Evolutionary conservation across 1,284 basidiomycete genomes (phyloP), one percentile per base, ranked within the genome.

Genomic region (Rhodotorula sp.): DNA sequence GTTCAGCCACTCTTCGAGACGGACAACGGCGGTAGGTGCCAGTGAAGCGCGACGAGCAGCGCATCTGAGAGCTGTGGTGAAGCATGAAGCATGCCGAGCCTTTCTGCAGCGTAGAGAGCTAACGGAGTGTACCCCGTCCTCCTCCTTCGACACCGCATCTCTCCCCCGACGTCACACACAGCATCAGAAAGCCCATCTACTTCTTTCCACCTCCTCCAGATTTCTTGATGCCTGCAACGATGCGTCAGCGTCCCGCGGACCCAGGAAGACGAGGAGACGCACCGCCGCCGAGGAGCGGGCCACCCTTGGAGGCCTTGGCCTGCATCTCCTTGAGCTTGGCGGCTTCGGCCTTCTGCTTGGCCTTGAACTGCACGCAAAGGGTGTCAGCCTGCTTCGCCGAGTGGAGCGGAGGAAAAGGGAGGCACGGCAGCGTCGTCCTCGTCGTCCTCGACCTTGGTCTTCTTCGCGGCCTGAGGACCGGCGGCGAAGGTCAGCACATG

Each of bases 301-400:
- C 90, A 88, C 80, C 72, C 70, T 71, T 80, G 84, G 67, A 76
- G 88, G 91, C 90, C 83, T 88, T 88, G 0, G 88, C 88, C 76
- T 82, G 84, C 36, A 89, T 88, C 58, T 85, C 86, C 81, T 84
- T 90, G 66, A 87, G 85, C 82, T 91, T 89, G 84, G 89, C 89
- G 46, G 87, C 88, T 77, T 82, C 80, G 57, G 89, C 85, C 4
- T 90, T 90, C 78, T 86, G 87, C 82, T 88, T 87, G 0, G 88
- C 88, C 61, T 63, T 63, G 61, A 44, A 63, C 61, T 62, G 61
- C 9, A 32, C 8, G 29, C 34, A 8, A 13, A 44, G 41, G 34
- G 19, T n/a, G n/a, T 61, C 29, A 22, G 53, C 8, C 17, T 25
- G 46, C 12, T 12, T 32, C n/a, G n/a, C 2, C 4, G 25, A 36